Percentiles rank a stretch among this genome's conserved stretches.
These are phyloP conservation scores for Clohesyomyces aquaticus DNA, from an alignment of 495 filamentous ascomycete species.

Conservation along the genomic window DNA sequence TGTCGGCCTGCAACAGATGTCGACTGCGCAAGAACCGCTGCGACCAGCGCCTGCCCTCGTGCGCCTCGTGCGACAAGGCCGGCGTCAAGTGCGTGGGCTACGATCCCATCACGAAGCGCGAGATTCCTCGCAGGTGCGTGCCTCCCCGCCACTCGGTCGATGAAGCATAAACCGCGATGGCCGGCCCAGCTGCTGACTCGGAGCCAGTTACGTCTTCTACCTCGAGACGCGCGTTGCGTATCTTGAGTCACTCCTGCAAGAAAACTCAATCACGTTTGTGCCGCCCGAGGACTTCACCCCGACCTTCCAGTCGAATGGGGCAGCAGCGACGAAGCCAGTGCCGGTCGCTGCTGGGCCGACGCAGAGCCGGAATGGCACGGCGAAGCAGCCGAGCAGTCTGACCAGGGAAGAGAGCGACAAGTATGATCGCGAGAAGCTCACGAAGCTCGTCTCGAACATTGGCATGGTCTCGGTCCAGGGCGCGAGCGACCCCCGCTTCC, in stretches of 20 bases:
- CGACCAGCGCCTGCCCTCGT: constrained; percentile 88
- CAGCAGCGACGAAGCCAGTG: constrained; percentile 14
- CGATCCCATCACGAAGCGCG: constrained; percentile 91
- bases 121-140: constrained; percentile 78
- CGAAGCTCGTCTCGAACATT: constrained; percentile 75
- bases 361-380: constrained; percentile 18
- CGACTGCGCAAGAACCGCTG: constrained; percentile 91
- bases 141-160: too few relatives aligned
- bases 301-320: constrained; percentile 14
- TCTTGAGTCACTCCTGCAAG: constrained; percentile 75
- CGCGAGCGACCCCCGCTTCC: constrained; percentile 74
- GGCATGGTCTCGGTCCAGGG: constrained; percentile 77
- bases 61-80: constrained; percentile 88
- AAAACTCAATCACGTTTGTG: constrained; percentile 71
- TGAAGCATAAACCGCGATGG: too few relatives aligned
- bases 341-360: background rate
- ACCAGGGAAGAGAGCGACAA: constrained; percentile 47
- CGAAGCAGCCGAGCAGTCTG: constrained; percentile 37
- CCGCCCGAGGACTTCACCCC: constrained; percentile 40
- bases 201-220: constrained; percentile 84
- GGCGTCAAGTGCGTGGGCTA: constrained; percentile 88
- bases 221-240: constrained; percentile 83
- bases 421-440: constrained; percentile 66
- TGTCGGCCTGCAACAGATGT: constrained; percentile 93
- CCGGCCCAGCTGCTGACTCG: constrained; percentile 26